Conservation (phyloP, 208 protist genomes). For the Acanthamoeba sp. region DNA sequence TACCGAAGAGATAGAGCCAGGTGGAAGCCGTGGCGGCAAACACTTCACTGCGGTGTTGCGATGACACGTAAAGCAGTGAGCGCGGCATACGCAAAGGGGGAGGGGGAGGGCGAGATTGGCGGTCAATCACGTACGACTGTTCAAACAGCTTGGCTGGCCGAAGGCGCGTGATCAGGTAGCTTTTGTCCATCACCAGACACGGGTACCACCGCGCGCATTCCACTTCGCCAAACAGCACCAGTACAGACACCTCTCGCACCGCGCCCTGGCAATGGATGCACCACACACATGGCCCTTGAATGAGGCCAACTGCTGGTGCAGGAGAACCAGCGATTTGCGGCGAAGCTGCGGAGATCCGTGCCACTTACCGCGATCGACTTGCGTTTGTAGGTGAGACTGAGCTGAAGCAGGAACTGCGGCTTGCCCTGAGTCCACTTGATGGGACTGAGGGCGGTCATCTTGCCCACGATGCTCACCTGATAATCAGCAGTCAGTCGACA, state of each 20-base stretch:
- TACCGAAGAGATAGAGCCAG: neutral
- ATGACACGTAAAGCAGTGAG: neutral
- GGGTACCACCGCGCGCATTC: slow-evolving; percentile 35
- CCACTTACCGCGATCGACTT: slow-evolving; percentile 5
- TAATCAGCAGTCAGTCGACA: neutral
- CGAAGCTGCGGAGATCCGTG: neutral
- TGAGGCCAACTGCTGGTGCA: neutral
- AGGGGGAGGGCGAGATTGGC: neutral
- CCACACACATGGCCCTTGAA: neutral
- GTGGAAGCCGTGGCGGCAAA: neutral
- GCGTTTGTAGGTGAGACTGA: slow-evolving; percentile 9
- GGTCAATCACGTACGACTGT: neutral
- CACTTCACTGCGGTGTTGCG: neutral
- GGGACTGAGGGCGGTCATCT: slow-evolving; percentile 12
- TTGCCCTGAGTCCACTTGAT: slow-evolving; percentile 31
- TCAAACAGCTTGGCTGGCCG: neutral
- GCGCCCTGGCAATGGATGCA: neutral
- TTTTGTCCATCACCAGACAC: slow-evolving; percentile 39
- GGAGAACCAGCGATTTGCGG: neutral
- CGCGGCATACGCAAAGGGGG: too few species aligned
- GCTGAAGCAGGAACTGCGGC: slow-evolving; percentile 12
- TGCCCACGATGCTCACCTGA: slow-evolving; percentile 31
- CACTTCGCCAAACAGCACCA: slow-evolving; percentile 19
- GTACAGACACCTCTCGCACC: neutral
- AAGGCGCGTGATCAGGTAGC: slow-evolving; percentile 11